Percentiles rank a stretch among this genome's conserved stretches.
Evolutionary conservation across 2,329 filamentous ascomycete genomes (phyloP).

Genomic region (Bipolaris victoriae): DNA sequence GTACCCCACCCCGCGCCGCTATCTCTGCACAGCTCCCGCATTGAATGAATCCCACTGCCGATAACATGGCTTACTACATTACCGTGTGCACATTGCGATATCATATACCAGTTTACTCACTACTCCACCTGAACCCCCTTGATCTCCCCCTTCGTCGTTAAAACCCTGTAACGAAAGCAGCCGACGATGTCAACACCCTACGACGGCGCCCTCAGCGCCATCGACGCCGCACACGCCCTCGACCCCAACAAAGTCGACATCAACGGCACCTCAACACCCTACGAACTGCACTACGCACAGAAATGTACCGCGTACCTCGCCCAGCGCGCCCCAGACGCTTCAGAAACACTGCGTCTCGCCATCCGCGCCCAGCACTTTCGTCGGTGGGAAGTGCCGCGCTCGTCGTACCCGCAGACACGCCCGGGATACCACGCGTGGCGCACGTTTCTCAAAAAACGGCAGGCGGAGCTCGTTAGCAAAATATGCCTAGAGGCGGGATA

Average conservation of each 20-base stretch:
- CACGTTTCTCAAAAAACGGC: constrained; percentile 72
- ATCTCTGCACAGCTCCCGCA: constrained; percentile 11
- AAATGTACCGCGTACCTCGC: constrained; percentile 79
- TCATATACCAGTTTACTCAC: too few relatives aligned
- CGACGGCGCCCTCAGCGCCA: constrained; percentile 64
- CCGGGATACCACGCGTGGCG: constrained; percentile 83
- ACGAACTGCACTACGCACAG: constrained; percentile 81
- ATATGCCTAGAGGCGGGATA: constrained; percentile 63
- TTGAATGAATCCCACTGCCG: constrained; percentile 16
- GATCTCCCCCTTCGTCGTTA: not conserved
- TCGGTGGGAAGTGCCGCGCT: constrained; percentile 81
- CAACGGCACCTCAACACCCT: constrained; percentile 61
- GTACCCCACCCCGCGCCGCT: constrained; percentile 8
- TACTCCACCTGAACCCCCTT: not conserved
- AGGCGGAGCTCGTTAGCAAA: constrained; percentile 64
- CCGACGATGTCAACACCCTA: constrained; percentile 32
- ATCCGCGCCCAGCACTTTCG: constrained; percentile 85
- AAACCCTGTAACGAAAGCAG: not conserved
- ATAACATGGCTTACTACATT: constrained; percentile 20
- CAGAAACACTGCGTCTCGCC: constrained; percentile 72
- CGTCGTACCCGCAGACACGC: constrained; percentile 74
- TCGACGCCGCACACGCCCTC: constrained; percentile 73
- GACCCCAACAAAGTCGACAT: constrained; percentile 66
- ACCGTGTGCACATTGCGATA: not conserved
- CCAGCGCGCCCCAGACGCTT: constrained; percentile 65